Percentiles rank a stretch among this genome's conserved stretches.
phyloP scores from a whole-genome alignment of 2,329 filamentous ascomycete genomes.

The Talaromyces marneffei region DNA sequence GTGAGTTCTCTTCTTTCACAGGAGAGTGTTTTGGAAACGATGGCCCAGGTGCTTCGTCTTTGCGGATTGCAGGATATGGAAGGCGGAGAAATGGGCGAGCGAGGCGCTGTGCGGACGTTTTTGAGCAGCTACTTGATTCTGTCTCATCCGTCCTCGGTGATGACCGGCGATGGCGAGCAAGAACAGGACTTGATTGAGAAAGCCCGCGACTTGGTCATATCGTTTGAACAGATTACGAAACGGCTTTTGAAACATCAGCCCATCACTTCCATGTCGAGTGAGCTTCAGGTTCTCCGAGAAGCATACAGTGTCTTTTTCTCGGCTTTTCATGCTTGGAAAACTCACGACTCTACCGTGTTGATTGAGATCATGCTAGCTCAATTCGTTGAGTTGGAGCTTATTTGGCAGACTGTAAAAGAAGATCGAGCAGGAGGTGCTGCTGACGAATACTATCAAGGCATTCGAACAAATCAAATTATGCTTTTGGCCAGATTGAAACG shows the following conservation, averaged over 20 bases:
- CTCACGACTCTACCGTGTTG: constrained; percentile 56
- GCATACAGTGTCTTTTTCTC: constrained; percentile 55
- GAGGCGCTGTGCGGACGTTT: constrained; percentile 55
- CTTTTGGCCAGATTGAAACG: constrained; percentile 58
- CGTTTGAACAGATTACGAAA: constrained; percentile 50
- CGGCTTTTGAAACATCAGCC: constrained; percentile 43
- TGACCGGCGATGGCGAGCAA: constrained; percentile 57
- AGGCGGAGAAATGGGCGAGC: constrained; percentile 42
- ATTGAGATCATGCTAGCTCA: constrained; percentile 62
- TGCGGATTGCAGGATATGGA: constrained; percentile 51
- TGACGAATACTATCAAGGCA: constrained; percentile 59
- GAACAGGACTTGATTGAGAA: constrained; percentile 58
- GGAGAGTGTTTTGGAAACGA: constrained; percentile 47
- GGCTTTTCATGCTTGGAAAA: constrained; percentile 61
- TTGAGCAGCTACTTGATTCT: constrained; percentile 59
- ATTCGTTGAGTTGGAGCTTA: constrained; percentile 60
- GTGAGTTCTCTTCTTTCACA: constrained; percentile 53
- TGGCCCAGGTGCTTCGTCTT: constrained; percentile 51
- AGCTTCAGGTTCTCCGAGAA: constrained; percentile 47
- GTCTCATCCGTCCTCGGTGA: constrained; percentile 55
- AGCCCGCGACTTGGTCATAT: constrained; percentile 52
- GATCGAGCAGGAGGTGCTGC: constrained; percentile 57
- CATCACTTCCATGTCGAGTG: constrained; percentile 40
- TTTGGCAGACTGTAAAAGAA: constrained; percentile 62
- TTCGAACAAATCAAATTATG: constrained; percentile 59